Base-by-base conservation (phyloP, 2,329 filamentous ascomycete genomes). In the Nigrograna mackinnonii region DNA sequence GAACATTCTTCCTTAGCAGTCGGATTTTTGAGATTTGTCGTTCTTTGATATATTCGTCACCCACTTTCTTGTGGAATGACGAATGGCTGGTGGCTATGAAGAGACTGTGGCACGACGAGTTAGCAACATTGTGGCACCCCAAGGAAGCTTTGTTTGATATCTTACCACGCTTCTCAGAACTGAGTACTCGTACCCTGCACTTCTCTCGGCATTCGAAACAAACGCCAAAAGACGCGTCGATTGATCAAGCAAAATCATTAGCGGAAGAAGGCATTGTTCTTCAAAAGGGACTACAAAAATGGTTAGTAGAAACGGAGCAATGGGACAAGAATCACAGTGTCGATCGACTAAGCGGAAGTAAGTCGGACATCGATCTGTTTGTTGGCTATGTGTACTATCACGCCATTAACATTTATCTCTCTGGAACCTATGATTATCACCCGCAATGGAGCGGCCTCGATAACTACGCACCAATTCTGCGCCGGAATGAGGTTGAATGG, bases 11-110 rank as follows among this genome's bases (percentile, higher is more conserved):
- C 46, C 49, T 62, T 22, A 37, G 48, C 7, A 56, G 50, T 16
- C 54, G 59, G 1, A 56, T 61, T 4, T 62, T 62, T 35, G 59
- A 62, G 22, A 58, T 62, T 11, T 42, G 55, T 3, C 54, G 59
- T 3, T 52, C 59, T 4, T 41, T 62, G 21, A 55, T 61, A 16
- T 62, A 54, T 37, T 54, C 57, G 0, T 47, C 46, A 4, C 49
- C 57, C 2, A 55, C 55, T 2, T 62, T 62, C 24, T 50, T 60
- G 4, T 43, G 51, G 12, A 35, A 47, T 6, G 39, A 49, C 3
- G 41, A 48, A 16, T 62, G 59, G 59, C 46, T 22, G 5, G 21
- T 28, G n/a, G 51, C 54, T 7, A 32, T 60, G 20, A 30, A 47
- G 22, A 35, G 45, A 13, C 46, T 58, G 21, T 60, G 58, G 55